Conservation (phyloP, 2,329 filamentous ascomycete species). For the Cladosporium sp. region DNA sequence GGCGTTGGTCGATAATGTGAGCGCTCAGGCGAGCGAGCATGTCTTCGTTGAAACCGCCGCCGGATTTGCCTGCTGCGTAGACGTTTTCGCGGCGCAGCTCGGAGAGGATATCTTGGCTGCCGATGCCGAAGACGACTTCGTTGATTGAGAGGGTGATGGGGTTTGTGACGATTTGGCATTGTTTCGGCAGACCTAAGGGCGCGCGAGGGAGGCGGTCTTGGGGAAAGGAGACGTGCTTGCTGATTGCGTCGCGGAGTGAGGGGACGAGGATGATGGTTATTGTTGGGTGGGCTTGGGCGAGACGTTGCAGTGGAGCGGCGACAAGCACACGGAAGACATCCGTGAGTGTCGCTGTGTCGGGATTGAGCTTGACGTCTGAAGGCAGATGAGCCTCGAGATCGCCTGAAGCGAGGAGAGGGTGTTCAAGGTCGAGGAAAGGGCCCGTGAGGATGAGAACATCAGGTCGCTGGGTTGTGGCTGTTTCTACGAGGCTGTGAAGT, state of each 20-base stretch:
- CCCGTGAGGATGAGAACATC: constrained; percentile 78
- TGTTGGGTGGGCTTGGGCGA: constrained; percentile 66
- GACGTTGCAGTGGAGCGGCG: constrained; percentile 65
- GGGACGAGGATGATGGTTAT: constrained; percentile 81
- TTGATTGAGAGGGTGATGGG: constrained; percentile 87
- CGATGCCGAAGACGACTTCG: constrained; percentile 77
- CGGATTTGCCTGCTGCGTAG: constrained; percentile 74
- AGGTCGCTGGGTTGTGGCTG: constrained; percentile 68
- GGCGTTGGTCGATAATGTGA: constrained; percentile 81
- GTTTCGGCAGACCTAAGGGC: constrained; percentile 74
- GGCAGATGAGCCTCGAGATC: constrained; percentile 43
- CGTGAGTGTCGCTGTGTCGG: constrained; percentile 73
- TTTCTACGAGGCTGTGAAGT: constrained; percentile 72
- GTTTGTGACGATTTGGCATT: constrained; percentile 76
- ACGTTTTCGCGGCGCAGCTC: constrained; percentile 58
- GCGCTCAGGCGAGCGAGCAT: constrained; percentile 67
- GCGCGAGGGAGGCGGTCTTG: constrained; percentile 66
- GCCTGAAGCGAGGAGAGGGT: constrained; percentile 71
- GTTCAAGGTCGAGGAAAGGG: constrained; percentile 87
- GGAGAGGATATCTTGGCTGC: constrained; percentile 76
- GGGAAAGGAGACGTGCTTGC: constrained; percentile 83
- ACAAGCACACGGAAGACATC: constrained; percentile 82
- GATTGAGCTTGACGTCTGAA: constrained; percentile 36
- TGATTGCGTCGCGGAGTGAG: constrained; percentile 75
- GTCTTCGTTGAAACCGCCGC: constrained; percentile 60